Evolutionary conservation across 2,329 filamentous ascomycete genomes (phyloP).

Genomic region (Cryphonectria nitschkei): DNA sequence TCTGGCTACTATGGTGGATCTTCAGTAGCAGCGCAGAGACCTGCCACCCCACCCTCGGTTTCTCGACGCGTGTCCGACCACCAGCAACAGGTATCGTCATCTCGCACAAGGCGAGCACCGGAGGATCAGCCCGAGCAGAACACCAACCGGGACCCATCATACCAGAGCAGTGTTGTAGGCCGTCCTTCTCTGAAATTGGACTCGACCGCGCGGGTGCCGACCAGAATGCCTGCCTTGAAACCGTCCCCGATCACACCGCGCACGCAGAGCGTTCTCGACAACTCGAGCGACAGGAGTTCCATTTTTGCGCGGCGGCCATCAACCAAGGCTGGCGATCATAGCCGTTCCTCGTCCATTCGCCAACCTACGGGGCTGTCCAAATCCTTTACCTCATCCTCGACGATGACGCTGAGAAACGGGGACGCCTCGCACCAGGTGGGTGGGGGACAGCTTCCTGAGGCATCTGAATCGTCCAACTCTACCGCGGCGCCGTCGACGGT

Average conservation of each 20-base stretch:
- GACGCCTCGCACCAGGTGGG: slow-evolving; percentile 41
- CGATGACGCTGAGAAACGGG: slow-evolving; percentile 50
- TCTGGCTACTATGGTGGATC: slow-evolving; percentile 55
- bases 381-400: slow-evolving; percentile 62
- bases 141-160: slow-evolving; percentile 47
- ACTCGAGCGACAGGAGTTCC: slow-evolving; percentile 36
- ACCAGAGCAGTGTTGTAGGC: slow-evolving; percentile 48
- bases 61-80: slow-evolving; percentile 60
- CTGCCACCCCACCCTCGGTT: slow-evolving; percentile 54
- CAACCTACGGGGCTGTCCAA: slow-evolving; percentile 41
- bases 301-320: slow-evolving; percentile 36
- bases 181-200: slow-evolving; percentile 44
- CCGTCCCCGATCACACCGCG: slow-evolving; percentile 55
- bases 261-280: slow-evolving; percentile 52
- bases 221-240: slow-evolving; percentile 37
- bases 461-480: slow-evolving; percentile 85
- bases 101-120: slow-evolving; percentile 42
- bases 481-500: slow-evolving; percentile 90
- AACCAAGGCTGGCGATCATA: slow-evolving; percentile 29
- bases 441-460: slow-evolving; percentile 57
- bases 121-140: slow-evolving; percentile 49
- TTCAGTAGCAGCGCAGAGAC: slow-evolving; percentile 40
- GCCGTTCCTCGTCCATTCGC: slow-evolving; percentile 20
- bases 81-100: slow-evolving; percentile 48
- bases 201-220: slow-evolving; percentile 38